Conservation (phyloP, 306 rosid species). For the Prunus armeniaca region DNA sequence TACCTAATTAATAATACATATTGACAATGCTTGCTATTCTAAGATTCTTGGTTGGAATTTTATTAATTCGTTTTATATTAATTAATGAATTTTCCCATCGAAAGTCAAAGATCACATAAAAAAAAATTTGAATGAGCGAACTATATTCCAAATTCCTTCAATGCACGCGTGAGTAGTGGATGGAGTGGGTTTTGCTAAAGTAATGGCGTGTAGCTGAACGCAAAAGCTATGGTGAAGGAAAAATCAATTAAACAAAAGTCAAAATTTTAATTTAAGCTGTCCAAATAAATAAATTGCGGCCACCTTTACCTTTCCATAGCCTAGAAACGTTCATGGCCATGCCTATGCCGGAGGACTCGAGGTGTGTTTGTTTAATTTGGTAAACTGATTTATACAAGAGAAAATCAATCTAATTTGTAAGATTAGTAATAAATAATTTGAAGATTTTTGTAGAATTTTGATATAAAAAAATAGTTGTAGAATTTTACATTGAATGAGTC, state of each 20-base stretch:
- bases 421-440: too few species aligned
- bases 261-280: not conserved
- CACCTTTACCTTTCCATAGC: not conserved
- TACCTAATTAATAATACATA: too few species aligned
- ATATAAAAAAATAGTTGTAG: too few species aligned
- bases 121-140: too few species aligned
- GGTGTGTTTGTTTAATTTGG: constrained; percentile 1
- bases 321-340: not conserved
- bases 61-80: too few species aligned
- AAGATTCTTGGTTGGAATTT: too few species aligned
- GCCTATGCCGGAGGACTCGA: not conserved
- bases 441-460: too few species aligned
- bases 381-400: not conserved
- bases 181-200: not conserved
- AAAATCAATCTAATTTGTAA: not conserved
- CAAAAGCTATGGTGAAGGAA: not conserved
- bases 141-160: not conserved
- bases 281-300: not conserved
- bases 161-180: not conserved
- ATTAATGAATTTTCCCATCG: too few species aligned
- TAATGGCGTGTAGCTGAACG: not conserved
- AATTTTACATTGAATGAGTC: not conserved
- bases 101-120: too few species aligned
- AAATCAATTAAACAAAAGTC: not conserved
- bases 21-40: too few species aligned